Base-by-base conservation (phyloP, 352 stramenopile species). In the Pythium coloratum region DNA sequence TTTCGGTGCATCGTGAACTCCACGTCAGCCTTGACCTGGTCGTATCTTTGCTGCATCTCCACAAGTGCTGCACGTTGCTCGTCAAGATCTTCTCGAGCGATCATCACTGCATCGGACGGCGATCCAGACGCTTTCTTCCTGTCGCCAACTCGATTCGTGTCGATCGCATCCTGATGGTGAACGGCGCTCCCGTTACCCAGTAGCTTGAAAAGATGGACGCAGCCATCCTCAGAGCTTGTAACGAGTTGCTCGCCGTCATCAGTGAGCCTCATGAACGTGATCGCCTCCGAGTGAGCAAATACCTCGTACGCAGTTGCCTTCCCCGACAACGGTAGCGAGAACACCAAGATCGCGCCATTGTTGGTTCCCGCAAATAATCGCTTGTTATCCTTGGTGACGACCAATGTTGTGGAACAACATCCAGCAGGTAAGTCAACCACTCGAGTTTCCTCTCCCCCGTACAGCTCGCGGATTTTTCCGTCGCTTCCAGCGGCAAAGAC, bases 1-100 rank as follows among this genome's bases (percentile, higher is more conserved):
- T 96, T 92, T 14, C 85, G 83, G 34, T 95, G 86, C 26, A 95
- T 63, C 8, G 82, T 81, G 60, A 95, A 96, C 55, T 95, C 88
- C 14, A 94, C 82, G 57, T 96, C 86, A 0, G 85, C 82, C 44
- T 92, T 89, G 9, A 94, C 76, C 69, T 95, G 86, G 9, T 93
- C 75, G 59, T 94, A 84, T 2, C 76, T 73, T 66, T 94, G 85
- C 13, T 88, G 75, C 57, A 92, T 80, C 30, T 90, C 83, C 0
- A 77, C 12, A 0, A 88, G 62, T 18, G 81, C 72, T 13, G 76
- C 64, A 8, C 77, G 67, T 33, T 79, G 81, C 42, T 95, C 86
- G 7, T 96, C 84, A 0, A 97, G 63, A 60, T 96, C 89, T 33
- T 96, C 89, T 2, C 82, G 70, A 26, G 83, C 77, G 16, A 97